phyloP scores from a whole-genome alignment of 1,284 basidiomycete genomes.

The Ceratobasidium sp. region DNA sequence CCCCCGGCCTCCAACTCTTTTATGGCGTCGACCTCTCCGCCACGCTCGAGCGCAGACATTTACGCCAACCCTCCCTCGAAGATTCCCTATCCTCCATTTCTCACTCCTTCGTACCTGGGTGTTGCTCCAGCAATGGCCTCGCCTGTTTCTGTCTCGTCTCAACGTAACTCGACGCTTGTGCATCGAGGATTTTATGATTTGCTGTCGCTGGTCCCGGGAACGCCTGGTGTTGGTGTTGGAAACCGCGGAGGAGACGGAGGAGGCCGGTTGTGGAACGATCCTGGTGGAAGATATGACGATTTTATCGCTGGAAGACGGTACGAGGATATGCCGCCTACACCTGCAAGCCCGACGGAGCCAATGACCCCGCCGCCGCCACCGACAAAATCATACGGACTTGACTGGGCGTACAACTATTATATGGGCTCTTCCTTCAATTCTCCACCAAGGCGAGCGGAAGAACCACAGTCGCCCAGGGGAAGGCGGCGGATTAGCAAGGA shows the following conservation, averaged over 20 bases:
- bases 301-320: conserved; percentile 70
- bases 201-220: conserved; percentile 74
- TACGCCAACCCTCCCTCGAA: conserved; percentile 5
- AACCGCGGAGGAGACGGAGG: conserved; percentile 71
- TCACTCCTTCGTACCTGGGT: neutral
- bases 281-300: conserved; percentile 55
- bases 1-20: neutral
- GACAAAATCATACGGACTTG: conserved; percentile 27
- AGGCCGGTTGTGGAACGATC: conserved; percentile 66
- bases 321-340: conserved; percentile 62
- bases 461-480: conserved; percentile 58
- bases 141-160: conserved; percentile 20
- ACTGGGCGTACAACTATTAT: conserved; percentile 33
- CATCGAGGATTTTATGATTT: conserved; percentile 92
- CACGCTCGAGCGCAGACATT: conserved; percentile 19
- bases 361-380: conserved; percentile 51
- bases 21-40: conserved; percentile 21
- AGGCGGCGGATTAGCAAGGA: conserved; percentile 83
- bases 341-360: conserved; percentile 48
- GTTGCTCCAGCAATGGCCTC: conserved; percentile 30
- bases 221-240: conserved; percentile 65
- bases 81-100: conserved; percentile 30
- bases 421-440: conserved; percentile 29
- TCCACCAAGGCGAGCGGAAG: conserved; percentile 20
- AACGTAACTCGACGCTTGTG: conserved; percentile 64